Evolutionary conservation across 805 yeast species (phyloP), one percentile per base, ranked within the genome.

Genomic region (Cyberlindnera samutprakarnensis): DNA sequence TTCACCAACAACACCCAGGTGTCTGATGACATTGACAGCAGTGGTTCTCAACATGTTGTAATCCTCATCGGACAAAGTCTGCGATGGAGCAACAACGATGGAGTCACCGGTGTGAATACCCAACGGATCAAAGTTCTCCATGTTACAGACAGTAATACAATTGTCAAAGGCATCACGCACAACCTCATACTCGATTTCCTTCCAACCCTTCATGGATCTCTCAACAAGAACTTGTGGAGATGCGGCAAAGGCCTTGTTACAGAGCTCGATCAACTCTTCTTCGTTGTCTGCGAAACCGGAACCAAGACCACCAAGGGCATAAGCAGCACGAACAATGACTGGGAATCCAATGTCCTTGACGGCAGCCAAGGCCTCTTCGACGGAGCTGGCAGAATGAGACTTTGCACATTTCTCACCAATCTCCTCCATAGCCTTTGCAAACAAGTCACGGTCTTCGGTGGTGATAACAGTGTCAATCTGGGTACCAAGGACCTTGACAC

Each of bases 71-170:
- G 95, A 82, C 43, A 90, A 67, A 26, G 98, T 90, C 68, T 90
- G 98, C 27, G 96, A 88, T 31, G 98, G 98, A 33, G 98, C 98
- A 53, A 90, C 95, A 36, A 90, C 98, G 53, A 90, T 92, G 34
- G 97, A 92, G 61, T 90, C 98, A 72, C 98, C 98, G 38, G 98
- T 90, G 58, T 90, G 98, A 53, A 90, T 88, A 58, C 98, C 98
- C 49, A 90, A 72, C 28, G 98, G 98, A 64, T 90, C 98, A 47
- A 90, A 90, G 65, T 90, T 90, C 66, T 90, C 98, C 98, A 90
- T 90, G 67, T 90, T 90, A 74, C 98, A 90, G 42, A 90, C 98
- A 30, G 98, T 90, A 51, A 90, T 86, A 78, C 98, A 90, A 75
- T 90, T 90, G 61, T 86, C 96, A 50, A 77, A 81, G 31, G 94